Evolutionary conservation across 2,329 filamentous ascomycete genomes (phyloP).

Genomic region (Ophiostoma populinum): DNA sequence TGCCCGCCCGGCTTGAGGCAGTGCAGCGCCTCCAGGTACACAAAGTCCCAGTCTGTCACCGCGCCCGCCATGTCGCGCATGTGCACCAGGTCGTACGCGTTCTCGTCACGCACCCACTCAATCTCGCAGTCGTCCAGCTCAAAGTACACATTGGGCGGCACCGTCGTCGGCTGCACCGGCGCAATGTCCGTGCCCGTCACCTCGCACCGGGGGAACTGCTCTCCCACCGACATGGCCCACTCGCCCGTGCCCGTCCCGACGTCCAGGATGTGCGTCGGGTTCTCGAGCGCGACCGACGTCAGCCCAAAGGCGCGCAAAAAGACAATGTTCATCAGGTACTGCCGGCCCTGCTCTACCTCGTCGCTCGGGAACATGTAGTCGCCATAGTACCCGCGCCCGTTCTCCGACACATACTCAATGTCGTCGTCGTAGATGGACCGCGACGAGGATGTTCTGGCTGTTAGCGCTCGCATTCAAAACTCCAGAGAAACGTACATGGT

Average conservation of each 20-base stretch:
- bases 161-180: constrained; percentile 37
- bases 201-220: constrained; percentile 34
- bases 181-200: constrained; percentile 42
- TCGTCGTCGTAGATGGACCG: constrained; percentile 19
- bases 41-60: constrained; percentile 36
- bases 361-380: constrained; percentile 46
- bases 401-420: constrained; percentile 33
- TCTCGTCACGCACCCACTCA: constrained; percentile 35
- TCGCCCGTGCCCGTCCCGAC: constrained; percentile 41
- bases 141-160: constrained; percentile 41
- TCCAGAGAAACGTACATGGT: constrained; percentile 21
- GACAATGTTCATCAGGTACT: constrained; percentile 18
- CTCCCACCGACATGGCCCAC: constrained; percentile 35
- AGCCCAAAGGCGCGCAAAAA: constrained; percentile 18
- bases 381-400: constrained; percentile 40
- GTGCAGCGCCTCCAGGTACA: constrained; percentile 34
- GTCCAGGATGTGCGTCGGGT: constrained; percentile 32
- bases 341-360: constrained; percentile 29
- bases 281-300: constrained; percentile 18
- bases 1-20: constrained; percentile 36
- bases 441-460: constrained; percentile 16
- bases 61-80: constrained; percentile 37
- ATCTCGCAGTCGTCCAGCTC: constrained; percentile 39
- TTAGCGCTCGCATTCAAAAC: neutral
- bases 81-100: constrained; percentile 39